These are phyloP conservation scores for Exophiala phaeomuriformis DNA, from an alignment of 2,329 filamentous ascomycete genomes.

Conservation along the genomic window DNA sequence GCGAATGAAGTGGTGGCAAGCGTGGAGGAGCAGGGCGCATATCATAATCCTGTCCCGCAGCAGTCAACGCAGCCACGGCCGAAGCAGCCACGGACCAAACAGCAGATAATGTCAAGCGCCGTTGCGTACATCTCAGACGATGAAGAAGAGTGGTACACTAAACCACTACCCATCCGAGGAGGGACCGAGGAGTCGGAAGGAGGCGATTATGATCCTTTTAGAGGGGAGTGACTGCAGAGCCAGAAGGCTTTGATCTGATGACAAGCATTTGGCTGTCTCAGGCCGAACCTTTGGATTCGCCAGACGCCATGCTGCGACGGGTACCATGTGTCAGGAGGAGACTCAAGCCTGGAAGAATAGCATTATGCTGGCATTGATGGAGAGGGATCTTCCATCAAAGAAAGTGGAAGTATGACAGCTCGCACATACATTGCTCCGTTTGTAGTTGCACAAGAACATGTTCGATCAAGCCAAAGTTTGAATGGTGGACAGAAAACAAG, in stretches of 20 bases:
- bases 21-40: not conserved
- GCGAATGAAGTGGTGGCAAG: constrained; percentile 9
- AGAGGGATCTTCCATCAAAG: too few relatives aligned
- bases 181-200: constrained; percentile 26
- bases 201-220: constrained; percentile 12
- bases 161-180: constrained; percentile 15
- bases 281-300: too few relatives aligned
- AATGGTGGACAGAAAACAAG: too few relatives aligned
- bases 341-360: too few relatives aligned
- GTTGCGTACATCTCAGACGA: constrained; percentile 9
- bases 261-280: too few relatives aligned
- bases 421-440: too few relatives aligned
- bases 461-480: too few relatives aligned
- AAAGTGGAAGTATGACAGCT: too few relatives aligned
- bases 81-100: constrained; percentile 30
- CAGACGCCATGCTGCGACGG: too few relatives aligned
- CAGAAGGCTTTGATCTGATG: not conserved
- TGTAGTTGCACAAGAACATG: too few relatives aligned
- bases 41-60: not conserved
- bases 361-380: too few relatives aligned
- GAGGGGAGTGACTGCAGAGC: not conserved
- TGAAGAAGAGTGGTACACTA: constrained; percentile 15
- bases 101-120: constrained; percentile 27
- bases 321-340: too few relatives aligned
- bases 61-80: constrained; percentile 16